Conservation (phyloP, 257 asterid genomes). For the Solanum chmielewskii region DNA sequence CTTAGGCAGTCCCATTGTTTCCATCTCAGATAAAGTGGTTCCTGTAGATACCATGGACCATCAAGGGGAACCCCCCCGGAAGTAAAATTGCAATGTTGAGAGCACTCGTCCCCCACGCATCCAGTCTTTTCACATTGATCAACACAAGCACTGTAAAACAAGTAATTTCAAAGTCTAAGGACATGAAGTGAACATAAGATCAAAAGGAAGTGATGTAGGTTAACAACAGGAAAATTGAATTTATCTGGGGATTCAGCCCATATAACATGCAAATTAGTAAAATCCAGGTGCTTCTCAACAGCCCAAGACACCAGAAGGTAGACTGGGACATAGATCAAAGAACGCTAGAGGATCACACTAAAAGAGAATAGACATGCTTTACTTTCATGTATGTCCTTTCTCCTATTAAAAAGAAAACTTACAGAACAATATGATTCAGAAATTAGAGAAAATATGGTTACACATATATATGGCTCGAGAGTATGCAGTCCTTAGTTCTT, state of each 20-base stretch:
- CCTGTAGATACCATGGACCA: slow-evolving; percentile 89
- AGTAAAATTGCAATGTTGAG: slow-evolving; percentile 73
- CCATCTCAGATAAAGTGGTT: slow-evolving; percentile 80
- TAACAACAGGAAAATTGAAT: neutral
- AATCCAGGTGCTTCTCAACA: neutral
- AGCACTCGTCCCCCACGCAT: slow-evolving; percentile 67
- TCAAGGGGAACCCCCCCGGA: slow-evolving; percentile 39
- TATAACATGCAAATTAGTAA: neutral
- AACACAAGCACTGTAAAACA: slow-evolving; percentile 48
- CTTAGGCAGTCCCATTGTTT: slow-evolving; percentile 82
- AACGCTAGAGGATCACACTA: neutral
- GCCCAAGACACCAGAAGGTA: neutral
- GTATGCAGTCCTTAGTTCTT: neutral
- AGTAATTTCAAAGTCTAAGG: slow-evolving; percentile 7
- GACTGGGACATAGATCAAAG: neutral
- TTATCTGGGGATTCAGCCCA: neutral
- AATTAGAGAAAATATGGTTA: neutral
- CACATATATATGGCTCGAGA: neutral
- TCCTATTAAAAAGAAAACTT: neutral
- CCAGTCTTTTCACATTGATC: slow-evolving; percentile 77
- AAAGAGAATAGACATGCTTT: neutral
- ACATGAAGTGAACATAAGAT: neutral
- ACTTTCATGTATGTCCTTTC: neutral
- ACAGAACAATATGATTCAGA: neutral
- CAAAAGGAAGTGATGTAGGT: neutral